Percentiles rank a stretch among this genome's conserved stretches.
Evolutionary conservation across 2,329 filamentous ascomycete species (phyloP).

Genomic region (Fusarium napiforme): DNA sequence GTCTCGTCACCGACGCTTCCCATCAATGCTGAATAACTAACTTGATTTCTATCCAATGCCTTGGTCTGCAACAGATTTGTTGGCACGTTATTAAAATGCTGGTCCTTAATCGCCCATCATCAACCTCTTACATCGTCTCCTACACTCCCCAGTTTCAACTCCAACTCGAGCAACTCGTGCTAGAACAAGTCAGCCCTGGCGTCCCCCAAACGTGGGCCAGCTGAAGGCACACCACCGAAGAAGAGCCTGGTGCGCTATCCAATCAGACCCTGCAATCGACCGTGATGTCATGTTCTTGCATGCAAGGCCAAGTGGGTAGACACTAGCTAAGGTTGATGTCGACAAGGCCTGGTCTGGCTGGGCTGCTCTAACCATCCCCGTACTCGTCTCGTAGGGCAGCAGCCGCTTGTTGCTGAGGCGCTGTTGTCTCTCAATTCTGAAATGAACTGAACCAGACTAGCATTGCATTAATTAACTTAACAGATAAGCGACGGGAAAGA

Average conservation of each 20-base stretch:
- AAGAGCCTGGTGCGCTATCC: conserved; percentile 32
- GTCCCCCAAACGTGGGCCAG: conserved; percentile 33
- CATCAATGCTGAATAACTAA: conserved; percentile 4
- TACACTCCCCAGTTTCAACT: conserved; percentile 27
- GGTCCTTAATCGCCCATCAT: conserved; percentile 32
- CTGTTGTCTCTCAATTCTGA: conserved; percentile 12
- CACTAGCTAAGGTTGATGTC: neutral
- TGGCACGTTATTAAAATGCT: conserved; percentile 35
- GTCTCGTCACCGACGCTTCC: conserved; percentile 7
- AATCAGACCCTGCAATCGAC: conserved; percentile 18
- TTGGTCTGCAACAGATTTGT: conserved; percentile 25
- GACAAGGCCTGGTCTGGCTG: conserved; percentile 10
- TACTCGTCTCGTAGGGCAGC: conserved; percentile 12
- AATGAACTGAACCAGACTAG: conserved; percentile 4
- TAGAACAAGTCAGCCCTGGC: conserved; percentile 38
- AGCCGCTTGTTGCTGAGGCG: conserved; percentile 25
- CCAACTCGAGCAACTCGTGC: conserved; percentile 15
- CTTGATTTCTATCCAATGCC: conserved; percentile 25
- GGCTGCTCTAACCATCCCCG: conserved; percentile 7
- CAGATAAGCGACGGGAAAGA: conserved; percentile 33
- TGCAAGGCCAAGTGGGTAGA: conserved; percentile 17
- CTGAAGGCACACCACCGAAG: conserved; percentile 41
- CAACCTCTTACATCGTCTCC: conserved; percentile 33
- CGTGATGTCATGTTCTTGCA: conserved; percentile 39
- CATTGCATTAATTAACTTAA: conserved; percentile 15